Percentiles rank a stretch among this genome's conserved stretches.
These are phyloP conservation scores for Gossypium sturtianum DNA, from an alignment of 345 rosid genomes.

Conservation along the genomic window DNA sequence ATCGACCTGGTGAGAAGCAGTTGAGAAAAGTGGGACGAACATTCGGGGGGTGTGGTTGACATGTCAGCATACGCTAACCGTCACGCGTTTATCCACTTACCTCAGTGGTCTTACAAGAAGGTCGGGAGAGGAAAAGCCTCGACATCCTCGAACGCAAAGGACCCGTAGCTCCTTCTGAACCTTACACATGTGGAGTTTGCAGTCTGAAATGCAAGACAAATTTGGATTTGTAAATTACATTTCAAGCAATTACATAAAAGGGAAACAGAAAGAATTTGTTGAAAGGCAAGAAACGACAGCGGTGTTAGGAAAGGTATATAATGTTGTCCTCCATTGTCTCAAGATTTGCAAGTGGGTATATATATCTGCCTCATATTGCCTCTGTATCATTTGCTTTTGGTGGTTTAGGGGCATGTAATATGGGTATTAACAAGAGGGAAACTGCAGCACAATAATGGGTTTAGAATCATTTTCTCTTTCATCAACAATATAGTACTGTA, in stretches of 20 bases:
- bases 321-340: not conserved
- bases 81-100: conserved; percentile 80
- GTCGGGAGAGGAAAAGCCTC: conserved; percentile 49
- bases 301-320: conserved; percentile 42
- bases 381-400: not conserved
- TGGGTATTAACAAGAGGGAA: not conserved
- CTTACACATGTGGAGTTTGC: conserved; percentile 68
- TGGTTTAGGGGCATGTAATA: not conserved
- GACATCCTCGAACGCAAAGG: conserved; percentile 73
- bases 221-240: conserved; percentile 69
- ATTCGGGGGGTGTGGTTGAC: conserved; percentile 62
- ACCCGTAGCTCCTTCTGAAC: conserved; percentile 26
- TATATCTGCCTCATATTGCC: not conserved
- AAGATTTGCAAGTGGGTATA: not conserved
- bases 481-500: not conserved
- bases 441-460: not conserved
- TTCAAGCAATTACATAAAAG: conserved; percentile 85
- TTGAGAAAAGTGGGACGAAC: conserved; percentile 50
- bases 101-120: conserved; percentile 60
- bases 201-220: conserved; percentile 80
- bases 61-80: conserved; percentile 89
- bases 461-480: no score
- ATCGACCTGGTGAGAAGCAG: conserved; percentile 78
- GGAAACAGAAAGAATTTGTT: conserved; percentile 71
- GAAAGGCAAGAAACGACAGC: conserved; percentile 74